Conservation (phyloP, 805 yeast species). For the Kluyveromyces siamensis region DNA sequence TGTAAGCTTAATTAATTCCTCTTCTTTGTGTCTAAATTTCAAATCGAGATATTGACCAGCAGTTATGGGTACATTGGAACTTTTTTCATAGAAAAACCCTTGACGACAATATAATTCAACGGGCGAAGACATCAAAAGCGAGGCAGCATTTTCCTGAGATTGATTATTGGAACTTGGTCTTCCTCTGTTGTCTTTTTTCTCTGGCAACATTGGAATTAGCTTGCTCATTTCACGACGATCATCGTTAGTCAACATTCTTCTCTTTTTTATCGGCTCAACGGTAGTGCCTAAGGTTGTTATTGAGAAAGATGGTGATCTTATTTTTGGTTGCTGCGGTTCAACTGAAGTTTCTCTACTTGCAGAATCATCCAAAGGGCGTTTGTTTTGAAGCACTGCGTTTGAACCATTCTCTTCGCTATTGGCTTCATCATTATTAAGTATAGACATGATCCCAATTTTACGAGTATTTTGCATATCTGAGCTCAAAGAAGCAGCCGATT, state of each 20-base stretch:
- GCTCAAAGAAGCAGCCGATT: not conserved
- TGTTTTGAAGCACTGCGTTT: not conserved
- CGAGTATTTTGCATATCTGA: constrained; percentile 4
- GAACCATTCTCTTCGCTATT: constrained; percentile 2
- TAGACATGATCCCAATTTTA: constrained; percentile 20
- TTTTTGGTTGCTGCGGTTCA: not conserved
- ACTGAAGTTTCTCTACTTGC: not conserved
- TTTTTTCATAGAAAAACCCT: constrained; percentile 25
- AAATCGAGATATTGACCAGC: constrained; percentile 24
- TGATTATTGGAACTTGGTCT: constrained; percentile 7
- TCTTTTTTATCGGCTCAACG: not conserved
- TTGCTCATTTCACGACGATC: constrained; percentile 3
- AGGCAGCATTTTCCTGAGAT: constrained; percentile 8
- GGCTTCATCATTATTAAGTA: constrained; percentile 19
- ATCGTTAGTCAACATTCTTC: not conserved
- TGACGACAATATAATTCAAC: constrained; percentile 25
- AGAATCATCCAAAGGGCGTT: not conserved
- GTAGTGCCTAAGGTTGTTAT: not conserved
- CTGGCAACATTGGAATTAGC: constrained; percentile 8
- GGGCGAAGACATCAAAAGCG: constrained; percentile 19
- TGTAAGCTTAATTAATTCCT: constrained; percentile 17
- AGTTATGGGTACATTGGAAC: constrained; percentile 22
- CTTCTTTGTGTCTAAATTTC: constrained; percentile 25
- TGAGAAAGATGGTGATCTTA: not conserved
- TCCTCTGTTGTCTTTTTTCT: constrained; percentile 8